Conservation (phyloP, 805 yeast species). For the Deakozyma indianensis region DNA sequence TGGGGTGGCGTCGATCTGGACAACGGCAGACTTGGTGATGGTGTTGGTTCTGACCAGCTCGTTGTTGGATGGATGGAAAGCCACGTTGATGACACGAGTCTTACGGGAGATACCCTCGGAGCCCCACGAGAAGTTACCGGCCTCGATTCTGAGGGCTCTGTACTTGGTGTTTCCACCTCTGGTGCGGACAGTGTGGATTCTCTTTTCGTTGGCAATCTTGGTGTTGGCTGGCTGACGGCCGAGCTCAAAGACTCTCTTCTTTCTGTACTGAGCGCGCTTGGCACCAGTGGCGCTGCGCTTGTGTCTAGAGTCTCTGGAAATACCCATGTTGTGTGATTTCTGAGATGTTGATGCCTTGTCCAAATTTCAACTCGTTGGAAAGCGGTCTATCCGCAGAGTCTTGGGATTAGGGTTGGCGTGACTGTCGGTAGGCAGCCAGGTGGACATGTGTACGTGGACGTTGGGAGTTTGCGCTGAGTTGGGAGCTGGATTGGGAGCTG, state of each 20-base stretch:
- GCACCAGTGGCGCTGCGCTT: conserved; percentile 99
- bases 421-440: too few species aligned
- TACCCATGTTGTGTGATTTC: conserved; percentile 65
- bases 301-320: conserved; percentile 99
- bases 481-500: too few species aligned
- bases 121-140: conserved; percentile 94
- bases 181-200: conserved; percentile 98
- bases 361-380: background rate
- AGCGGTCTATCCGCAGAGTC: background rate
- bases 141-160: conserved; percentile 98
- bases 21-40: conserved; percentile 96
- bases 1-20: conserved; percentile 99
- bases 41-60: conserved; percentile 99
- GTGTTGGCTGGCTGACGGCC: conserved; percentile 99
- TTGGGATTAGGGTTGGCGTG: background rate
- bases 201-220: conserved; percentile 87
- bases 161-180: conserved; percentile 99
- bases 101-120: conserved; percentile 97
- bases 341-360: background rate
- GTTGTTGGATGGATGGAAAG: conserved; percentile 99
- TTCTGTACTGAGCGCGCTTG: conserved; percentile 99
- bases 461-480: too few species aligned
- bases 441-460: too few species aligned
- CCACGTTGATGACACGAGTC: conserved; percentile 97
- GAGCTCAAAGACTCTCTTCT: conserved; percentile 99